Evolutionary conservation across 345 rosid species (phyloP), one percentile per base, ranked within the genome.

Genomic region (Erysimum cheiranthoides): DNA sequence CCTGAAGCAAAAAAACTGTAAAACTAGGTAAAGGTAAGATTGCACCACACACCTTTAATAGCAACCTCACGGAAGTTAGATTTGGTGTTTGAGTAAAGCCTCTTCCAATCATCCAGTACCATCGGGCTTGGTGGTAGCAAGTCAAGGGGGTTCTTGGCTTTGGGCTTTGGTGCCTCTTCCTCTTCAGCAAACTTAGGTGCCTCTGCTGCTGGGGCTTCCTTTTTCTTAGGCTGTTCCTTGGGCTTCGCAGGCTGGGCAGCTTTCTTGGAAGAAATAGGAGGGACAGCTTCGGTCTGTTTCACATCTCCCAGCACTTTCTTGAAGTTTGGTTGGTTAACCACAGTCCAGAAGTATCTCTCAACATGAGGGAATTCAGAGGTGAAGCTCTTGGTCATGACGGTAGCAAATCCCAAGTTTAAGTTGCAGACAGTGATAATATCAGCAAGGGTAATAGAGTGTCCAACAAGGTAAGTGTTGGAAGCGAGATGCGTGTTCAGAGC

Each of bases 21-120:
- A 27, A 43, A 30, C 10, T 35, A 46, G 0, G 10, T 14, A 4
- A 30, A 60, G 7, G 16, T n/a, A 61, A 25, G 21, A 65, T 30
- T 12, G 25, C 16, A 11, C 45, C 16, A 79, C 64, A 46, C 60
- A 94, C 99, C 99, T 87, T 89, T 90, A 28, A 94, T 86, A 40
- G 99, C 99, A 70, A 94, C 92, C 75, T 90, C 96, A 31, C 97
- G 99, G 89, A 94, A 94, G 81, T 94, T 94, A 64, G 89, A 82
- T 81, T 92, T 94, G 60, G 99, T 94, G 83, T 94, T 92, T 0
- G 99, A 94, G 82, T 92, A 95, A 6, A 95, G 96, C 86, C 99
- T 89, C 90, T 95, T 95, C 99, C 99, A 95, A 0, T 95, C 97
- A 82, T 95, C 97, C 4, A 95, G 82, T 13, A 95, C 73, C 99